Evolutionary conservation across 2,329 filamentous ascomycete genomes (phyloP).

Genomic region (Arthroderma sp.): DNA sequence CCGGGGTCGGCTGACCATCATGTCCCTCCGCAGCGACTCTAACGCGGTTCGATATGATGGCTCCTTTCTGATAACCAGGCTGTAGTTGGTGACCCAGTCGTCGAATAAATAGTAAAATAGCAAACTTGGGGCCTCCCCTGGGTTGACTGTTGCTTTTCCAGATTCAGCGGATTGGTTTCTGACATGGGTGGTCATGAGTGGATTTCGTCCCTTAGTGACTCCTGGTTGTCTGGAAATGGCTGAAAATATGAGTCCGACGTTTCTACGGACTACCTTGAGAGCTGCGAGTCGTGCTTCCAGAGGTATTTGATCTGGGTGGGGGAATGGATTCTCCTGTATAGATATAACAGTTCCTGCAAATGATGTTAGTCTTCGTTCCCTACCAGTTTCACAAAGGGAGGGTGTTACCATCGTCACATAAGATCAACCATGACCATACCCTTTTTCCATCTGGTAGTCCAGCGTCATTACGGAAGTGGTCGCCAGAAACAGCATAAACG

Average conservation of each 20-base stretch:
- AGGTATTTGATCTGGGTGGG: slow-evolving; percentile 30
- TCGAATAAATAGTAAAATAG: slow-evolving; percentile 56
- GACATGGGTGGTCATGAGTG: slow-evolving; percentile 37
- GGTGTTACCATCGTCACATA: slow-evolving; percentile 48
- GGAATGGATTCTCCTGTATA: slow-evolving; percentile 49
- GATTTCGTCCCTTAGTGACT: slow-evolving; percentile 33
- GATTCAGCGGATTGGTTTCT: slow-evolving; percentile 22
- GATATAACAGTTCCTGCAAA: slow-evolving; percentile 51
- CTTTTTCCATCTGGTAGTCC: slow-evolving; percentile 37
- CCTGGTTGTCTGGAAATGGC: slow-evolving; percentile 45
- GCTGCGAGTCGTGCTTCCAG: slow-evolving; percentile 17
- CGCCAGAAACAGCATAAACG: slow-evolving; percentile 34
- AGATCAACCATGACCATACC: slow-evolving; percentile 58
- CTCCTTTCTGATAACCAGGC: slow-evolving; percentile 45
- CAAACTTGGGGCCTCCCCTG: slow-evolving; percentile 44
- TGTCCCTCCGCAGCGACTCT: slow-evolving; percentile 37
- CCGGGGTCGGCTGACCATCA: slow-evolving; percentile 42
- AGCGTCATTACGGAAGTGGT: slow-evolving; percentile 21
- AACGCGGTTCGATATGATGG: slow-evolving; percentile 37
- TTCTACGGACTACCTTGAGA: slow-evolving; percentile 36
- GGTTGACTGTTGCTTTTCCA: slow-evolving; percentile 24
- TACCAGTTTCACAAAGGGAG: too few relatives aligned
- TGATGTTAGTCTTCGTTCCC: not conserved
- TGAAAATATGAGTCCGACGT: slow-evolving; percentile 47
- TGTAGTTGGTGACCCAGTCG: slow-evolving; percentile 52